Percentiles rank a stretch among this genome's conserved stretches.
Evolutionary conservation across 257 asterid species (phyloP).

Genomic region (Ilex aquifolium): DNA sequence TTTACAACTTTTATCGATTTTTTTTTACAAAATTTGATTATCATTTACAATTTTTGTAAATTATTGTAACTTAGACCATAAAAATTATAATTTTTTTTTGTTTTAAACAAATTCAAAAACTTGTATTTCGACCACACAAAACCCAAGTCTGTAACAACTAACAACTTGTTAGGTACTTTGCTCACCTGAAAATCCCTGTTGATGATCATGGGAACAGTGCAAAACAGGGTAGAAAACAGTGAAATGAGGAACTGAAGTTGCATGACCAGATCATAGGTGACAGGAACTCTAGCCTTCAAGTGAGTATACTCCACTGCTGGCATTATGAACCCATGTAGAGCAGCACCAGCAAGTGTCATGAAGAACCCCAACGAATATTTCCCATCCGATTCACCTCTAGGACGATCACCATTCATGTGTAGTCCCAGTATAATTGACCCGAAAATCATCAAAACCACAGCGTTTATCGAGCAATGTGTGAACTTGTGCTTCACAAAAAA

Average conservation of each 20-base stretch:
- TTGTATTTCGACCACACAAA: no score
- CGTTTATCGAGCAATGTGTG: conserved; percentile 21
- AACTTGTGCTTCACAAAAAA: conserved; percentile 20
- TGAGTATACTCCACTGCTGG: conserved; percentile 24
- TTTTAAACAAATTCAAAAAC: no score
- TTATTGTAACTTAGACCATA: no score
- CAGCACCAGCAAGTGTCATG: conserved; percentile 27
- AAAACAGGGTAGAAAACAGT: conserved; percentile 20
- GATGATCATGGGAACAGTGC: conserved; percentile 29
- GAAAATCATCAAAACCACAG: conserved; percentile 26
- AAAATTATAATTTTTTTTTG: no score
- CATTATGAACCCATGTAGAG: conserved; percentile 27
- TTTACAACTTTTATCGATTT: no score
- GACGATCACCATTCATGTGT: conserved; percentile 25
- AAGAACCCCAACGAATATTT: conserved; percentile 21
- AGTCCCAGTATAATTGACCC: conserved; percentile 27
- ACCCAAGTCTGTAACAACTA: no score
- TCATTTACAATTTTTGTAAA: no score
- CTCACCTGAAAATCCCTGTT: conserved; percentile 30
- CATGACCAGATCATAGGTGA: conserved; percentile 20
- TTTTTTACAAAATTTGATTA: no score
- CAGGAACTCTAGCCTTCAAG: conserved; percentile 18
- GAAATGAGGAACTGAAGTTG: conserved; percentile 24
- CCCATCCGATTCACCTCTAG: conserved; percentile 21
- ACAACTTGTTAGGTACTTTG: not conserved